Evolutionary conservation across 345 rosid genomes (phyloP).

Genomic region (Barbarea vulgaris): DNA sequence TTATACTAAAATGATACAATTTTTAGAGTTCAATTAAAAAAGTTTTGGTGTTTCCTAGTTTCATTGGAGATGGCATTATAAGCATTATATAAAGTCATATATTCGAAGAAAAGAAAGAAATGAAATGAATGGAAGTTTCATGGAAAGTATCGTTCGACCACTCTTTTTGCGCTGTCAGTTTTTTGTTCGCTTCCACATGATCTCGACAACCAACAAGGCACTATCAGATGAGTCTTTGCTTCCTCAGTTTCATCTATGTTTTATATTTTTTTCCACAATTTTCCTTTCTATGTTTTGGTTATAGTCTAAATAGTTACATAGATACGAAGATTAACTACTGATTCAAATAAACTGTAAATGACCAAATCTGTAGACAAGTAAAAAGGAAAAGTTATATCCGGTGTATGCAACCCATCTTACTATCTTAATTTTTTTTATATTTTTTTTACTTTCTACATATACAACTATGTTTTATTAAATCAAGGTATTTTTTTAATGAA

Average conservation of each 20-base stretch:
- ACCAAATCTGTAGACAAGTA: no score
- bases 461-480: neutral
- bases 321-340: neutral
- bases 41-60: no score
- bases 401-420: neutral
- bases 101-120: neutral
- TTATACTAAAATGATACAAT: no score
- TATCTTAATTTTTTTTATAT: neutral
- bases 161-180: constrained; percentile 37
- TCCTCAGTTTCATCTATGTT: neutral
- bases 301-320: neutral
- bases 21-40: no score
- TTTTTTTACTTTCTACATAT: neutral
- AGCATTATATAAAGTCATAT: constrained; percentile 9
- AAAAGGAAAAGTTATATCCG: neutral
- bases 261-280: neutral
- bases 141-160: constrained; percentile 42
- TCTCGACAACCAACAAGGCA: constrained; percentile 36
- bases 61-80: no score
- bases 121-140: constrained; percentile 13
- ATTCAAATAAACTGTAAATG: no score
- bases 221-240: constrained; percentile 32
- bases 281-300: neutral
- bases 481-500: neutral
- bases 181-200: constrained; percentile 40